These are phyloP conservation scores for Thalassiosira hispida DNA, from an alignment of 352 stramenopile genomes.

Conservation along the genomic window DNA sequence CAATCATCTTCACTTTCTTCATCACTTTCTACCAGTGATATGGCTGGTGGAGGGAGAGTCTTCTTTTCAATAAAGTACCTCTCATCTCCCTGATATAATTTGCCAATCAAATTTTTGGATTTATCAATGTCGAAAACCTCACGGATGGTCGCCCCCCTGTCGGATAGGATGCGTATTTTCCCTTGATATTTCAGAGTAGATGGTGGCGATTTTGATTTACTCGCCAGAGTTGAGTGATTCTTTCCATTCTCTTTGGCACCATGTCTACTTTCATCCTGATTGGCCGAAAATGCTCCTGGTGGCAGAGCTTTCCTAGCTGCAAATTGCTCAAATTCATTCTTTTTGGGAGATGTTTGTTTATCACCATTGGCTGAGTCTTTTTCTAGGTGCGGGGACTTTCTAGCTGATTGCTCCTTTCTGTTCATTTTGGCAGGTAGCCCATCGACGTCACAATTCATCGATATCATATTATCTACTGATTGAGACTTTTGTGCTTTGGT, in stretches of 20 bases:
- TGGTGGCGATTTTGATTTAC: neutral
- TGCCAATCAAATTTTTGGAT: constrained; percentile 39
- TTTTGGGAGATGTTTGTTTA: neutral
- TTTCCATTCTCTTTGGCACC: neutral
- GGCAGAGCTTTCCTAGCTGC: neutral
- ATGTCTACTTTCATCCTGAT: neutral
- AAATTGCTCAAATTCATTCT: neutral
- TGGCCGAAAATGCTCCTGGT: neutral
- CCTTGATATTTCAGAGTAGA: constrained; percentile 22
- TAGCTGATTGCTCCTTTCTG: neutral
- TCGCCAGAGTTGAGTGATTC: neutral
- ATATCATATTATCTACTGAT: neutral
- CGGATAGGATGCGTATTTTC: constrained; percentile 40
- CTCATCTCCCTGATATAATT: constrained; percentile 33
- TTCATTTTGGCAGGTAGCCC: neutral
- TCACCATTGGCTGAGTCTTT: neutral
- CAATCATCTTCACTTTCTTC: constrained; percentile 45
- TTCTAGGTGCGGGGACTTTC: neutral
- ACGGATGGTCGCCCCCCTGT: constrained; percentile 46
- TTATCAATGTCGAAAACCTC: constrained; percentile 54
- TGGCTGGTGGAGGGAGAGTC: constrained; percentile 30
- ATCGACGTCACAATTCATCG: neutral
- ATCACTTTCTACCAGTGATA: constrained; percentile 17
- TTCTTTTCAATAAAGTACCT: constrained; percentile 47
- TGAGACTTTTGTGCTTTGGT: neutral